Base-by-base conservation (phyloP, 768 basidiomycete genomes). In the Chalciporus sphaerocephalus region DNA sequence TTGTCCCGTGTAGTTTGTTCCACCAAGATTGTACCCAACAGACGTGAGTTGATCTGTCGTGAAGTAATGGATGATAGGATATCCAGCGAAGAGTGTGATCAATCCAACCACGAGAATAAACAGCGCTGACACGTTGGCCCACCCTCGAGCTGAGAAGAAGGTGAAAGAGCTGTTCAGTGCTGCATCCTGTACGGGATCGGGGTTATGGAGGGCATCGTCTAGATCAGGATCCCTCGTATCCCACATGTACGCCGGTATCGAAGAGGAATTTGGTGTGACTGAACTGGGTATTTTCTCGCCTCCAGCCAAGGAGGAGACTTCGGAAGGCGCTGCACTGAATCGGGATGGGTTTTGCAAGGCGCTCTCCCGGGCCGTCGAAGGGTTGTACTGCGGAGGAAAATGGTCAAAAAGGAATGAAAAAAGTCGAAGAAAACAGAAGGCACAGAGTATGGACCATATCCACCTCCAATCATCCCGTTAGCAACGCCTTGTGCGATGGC, bases 181-280 rank as follows among this genome's bases (percentile, higher is more conserved):
- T 3, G 77, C 79, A 42, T 83, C 85, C 43, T 84, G 74, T n/a
- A 78, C 71, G 21, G 87, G 79, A 69, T 91, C 88, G 36, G 82
- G 91, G 71, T 91, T 88, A 65, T 97, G 94, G 17, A 97, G 75
- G 17, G 81, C 78, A 63, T 97, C 94, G 70, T 96, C 93, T 15
- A 87, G 74, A 61, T 94, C 92, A 8, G 90, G 83, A 46, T 92
- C 91, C 59, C 77, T 81, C 18, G 69, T 70, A 62, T 90, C 89
- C 84, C 86, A 91, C 55, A 83, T 58, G 59, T 80, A 85, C 57
- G 81, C 75, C 13, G 85, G 86, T 5, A 87, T 74, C 0, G 85
- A 80, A 8, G 78, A 75, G 8, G 80, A 82, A 52, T 77, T 70
- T 52, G 70, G 62, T 18, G 71, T 38, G 12, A 37, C n/a, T 20